Evolutionary conservation across 2,329 filamentous ascomycete species (phyloP), one percentile per base, ranked within the genome.

Genomic region (Pseudogymnoascus sp.): DNA sequence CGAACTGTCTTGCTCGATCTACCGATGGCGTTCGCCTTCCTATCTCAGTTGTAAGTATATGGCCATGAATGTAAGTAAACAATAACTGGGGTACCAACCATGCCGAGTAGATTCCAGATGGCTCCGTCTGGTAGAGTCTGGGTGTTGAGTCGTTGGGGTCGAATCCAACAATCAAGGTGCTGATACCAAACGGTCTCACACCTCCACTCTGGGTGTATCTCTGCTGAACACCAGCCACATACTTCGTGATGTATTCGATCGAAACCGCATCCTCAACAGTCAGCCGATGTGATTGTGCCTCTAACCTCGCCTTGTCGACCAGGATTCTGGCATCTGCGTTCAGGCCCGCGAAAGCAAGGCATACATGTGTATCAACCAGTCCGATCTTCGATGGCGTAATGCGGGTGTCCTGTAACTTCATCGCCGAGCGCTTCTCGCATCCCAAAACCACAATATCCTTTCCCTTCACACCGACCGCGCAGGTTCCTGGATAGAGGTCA

Each of bases 191-290:
- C n/a, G 95, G 95, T 73, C 95, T 84, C 62, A 99, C 95, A 83
- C 95, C 95, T 80, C 95, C 95, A 73, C 92, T 96, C 82, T 99
- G 95, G 59, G 95, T 99, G 83, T 99, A 99, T 77, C 92, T 87
- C 82, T 99, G 95, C 83, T 99, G 95, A 70, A 99, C 95, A 64
- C 93, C 91, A 62, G 95, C 95, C 68, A 99, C 89, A 74, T 97
- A 96, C 82, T 99, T 97, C 73, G 95, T 97, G 75, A 99, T 97
- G 83, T 99, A 99, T 80, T 99, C 95, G 77, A 99, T 96, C 67
- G 91, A 93, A 69, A 96, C 91, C 63, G 95, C 93, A 75, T 99
- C 96, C 77, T 99, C 95, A 65, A 99, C 92, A 4, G 95, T 97
- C 71, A 99, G 82, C 68, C 95, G 89, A 81, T 99, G 95, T 71